Evolutionary conservation across 164 flowering plant species (phyloP), one percentile per base, ranked within the genome.

Genomic region (Buxus sempervirens): DNA sequence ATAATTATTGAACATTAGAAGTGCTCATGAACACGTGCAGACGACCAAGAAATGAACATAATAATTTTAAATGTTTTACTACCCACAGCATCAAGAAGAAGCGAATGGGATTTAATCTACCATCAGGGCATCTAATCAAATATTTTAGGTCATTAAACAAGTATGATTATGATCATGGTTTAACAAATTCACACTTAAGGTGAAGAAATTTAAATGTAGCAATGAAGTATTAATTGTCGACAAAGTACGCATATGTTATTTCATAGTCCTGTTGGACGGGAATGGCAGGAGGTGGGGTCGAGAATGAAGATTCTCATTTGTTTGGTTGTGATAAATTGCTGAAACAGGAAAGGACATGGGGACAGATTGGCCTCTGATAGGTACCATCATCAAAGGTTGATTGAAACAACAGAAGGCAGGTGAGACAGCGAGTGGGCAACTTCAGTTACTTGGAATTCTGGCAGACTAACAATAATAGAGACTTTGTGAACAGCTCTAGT

Each of bases 361-460:
- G 80, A 78, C 79, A 82, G 82, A 81, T 71, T 72, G 83, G 82
- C 76, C 45, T 74, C 61, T 66, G 80, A 83, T 81, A 55, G 76
- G 81, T 78, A 70, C 77, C 78, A 82, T 84, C 81, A 88, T 82
- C 82, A 77, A 78, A 79, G 83, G 64, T 82, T 78, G 79, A 82
- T 82, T 78, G 81, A 80, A 77, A 70, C 69, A 77, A 75, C 74
- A 76, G 67, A 70, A 75, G 79, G 75, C 73, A 71, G 68, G 79
- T 71, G 82, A 74, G 79, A 77, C 71, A 76, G 77, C 73, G 56
- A 56, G 82, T 82, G 86, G 87, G 86, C 72, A 10, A 45, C 9
- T 4, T 15, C 51, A 45, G 51, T 45, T 26, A 20, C 26, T 58
- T 23, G 12, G 54, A 25, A 41, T 7, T 15, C 51, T 45, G 28